Evolutionary conservation across 2,329 filamentous ascomycete species (phyloP).

Genomic region (Curvularia lunata): DNA sequence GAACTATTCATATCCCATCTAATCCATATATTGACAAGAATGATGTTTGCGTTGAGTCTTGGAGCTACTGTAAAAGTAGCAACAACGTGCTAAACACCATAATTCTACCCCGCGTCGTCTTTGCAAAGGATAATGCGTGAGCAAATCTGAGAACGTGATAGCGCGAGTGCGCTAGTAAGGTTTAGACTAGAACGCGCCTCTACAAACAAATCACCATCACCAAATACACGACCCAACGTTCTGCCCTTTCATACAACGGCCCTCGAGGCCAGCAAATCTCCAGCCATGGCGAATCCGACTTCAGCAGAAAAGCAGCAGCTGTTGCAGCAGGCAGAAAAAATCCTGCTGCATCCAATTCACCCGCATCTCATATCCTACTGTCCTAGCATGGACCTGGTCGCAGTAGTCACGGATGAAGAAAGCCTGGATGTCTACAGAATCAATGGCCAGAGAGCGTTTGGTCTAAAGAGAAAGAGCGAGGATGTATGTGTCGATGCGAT

Average conservation of each 20-base stretch:
- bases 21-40: background rate
- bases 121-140: background rate
- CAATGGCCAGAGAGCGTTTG: conserved; percentile 73
- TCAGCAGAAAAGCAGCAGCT: conserved; percentile 25
- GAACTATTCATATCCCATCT: background rate
- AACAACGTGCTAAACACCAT: background rate
- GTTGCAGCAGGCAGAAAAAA: conserved; percentile 51
- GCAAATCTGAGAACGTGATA: conserved; percentile 28
- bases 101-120: conserved; percentile 1
- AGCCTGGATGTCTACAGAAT: conserved; percentile 79
- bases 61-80: background rate
- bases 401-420: conserved; percentile 71
- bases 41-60: background rate
- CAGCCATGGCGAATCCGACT: conserved; percentile 15
- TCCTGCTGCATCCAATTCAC: conserved; percentile 57
- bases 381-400: conserved; percentile 83
- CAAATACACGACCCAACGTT: background rate
- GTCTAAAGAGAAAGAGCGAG: conserved; percentile 52
- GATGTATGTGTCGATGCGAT: conserved; percentile 46
- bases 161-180: conserved; percentile 33
- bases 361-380: conserved; percentile 73
- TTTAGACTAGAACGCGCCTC: conserved; percentile 25
- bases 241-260: conserved; percentile 11
- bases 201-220: conserved; percentile 23
- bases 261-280: conserved; percentile 7